These are phyloP conservation scores for Chlorella ohadii DNA, from an alignment of 139 green algal genomes.

Conservation along the genomic window DNA sequence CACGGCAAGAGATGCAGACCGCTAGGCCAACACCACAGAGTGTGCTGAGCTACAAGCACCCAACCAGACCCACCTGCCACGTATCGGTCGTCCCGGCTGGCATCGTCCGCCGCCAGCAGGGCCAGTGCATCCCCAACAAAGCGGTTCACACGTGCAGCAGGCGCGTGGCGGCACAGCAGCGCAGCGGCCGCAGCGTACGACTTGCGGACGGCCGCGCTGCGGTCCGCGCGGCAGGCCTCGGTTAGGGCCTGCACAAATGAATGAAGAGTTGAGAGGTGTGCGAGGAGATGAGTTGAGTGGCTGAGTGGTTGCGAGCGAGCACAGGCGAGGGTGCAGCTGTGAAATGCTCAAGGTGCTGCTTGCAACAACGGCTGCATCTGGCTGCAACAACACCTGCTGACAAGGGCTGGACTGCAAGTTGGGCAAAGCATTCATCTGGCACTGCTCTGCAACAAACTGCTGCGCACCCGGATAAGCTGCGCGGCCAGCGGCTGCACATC, in stretches of 20 bases:
- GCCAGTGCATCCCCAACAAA: constrained; percentile 64
- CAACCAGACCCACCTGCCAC: constrained; percentile 37
- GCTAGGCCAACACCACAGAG: too few relatives aligned
- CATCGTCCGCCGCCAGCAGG: constrained; percentile 47
- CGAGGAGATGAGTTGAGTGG: too few relatives aligned
- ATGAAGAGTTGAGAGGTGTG: too few relatives aligned
- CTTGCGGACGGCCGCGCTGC: constrained; percentile 67
- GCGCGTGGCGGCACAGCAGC: constrained; percentile 58
- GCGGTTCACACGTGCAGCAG: constrained; percentile 63
- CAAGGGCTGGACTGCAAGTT: too few relatives aligned
- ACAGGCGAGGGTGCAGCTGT: too few relatives aligned
- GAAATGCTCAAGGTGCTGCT: too few relatives aligned
- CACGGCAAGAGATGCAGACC: too few relatives aligned
- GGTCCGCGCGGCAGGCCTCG: constrained; percentile 53
- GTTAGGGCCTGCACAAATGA: constrained; percentile 42
- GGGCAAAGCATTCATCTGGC: too few relatives aligned
- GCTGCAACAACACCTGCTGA: too few relatives aligned
- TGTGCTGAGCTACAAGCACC: too few relatives aligned
- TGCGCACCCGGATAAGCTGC: constrained; percentile 50
- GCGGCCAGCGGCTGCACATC: constrained; percentile 39
- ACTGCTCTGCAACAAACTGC: too few relatives aligned
- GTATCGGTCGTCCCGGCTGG: constrained; percentile 26
- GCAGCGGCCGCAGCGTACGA: constrained; percentile 76
- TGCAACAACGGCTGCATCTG: neutral
- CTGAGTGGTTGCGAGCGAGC: neutral